phyloP scores from a whole-genome alignment of 352 stramenopile genomes.

The Thalassiosira hispida region DNA sequence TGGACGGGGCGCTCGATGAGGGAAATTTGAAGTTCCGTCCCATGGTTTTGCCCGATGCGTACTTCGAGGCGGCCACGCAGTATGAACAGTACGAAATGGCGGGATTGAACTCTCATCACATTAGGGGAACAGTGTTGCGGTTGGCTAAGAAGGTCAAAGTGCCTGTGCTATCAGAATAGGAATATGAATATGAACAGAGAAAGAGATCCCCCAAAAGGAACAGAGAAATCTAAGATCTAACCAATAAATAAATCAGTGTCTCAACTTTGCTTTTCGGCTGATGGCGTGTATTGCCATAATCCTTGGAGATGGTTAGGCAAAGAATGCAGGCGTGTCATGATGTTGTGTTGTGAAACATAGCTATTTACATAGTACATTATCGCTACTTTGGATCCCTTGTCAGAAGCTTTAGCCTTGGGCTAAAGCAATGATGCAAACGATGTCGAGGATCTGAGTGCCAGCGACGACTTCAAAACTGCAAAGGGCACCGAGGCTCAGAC shows the following conservation, averaged over 20 bases:
- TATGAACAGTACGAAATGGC: conserved; percentile 90
- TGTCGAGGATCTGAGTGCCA: not conserved
- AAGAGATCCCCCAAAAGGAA: too few species aligned
- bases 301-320: too few species aligned
- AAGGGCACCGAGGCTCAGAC: not conserved
- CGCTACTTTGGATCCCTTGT: too few species aligned
- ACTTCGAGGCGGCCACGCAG: conserved; percentile 89
- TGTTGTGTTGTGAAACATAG: too few species aligned
- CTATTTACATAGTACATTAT: too few species aligned
- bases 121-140: conserved; percentile 83
- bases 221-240: too few species aligned
- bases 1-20: conserved; percentile 86
- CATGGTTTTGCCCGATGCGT: conserved; percentile 89
- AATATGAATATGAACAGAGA: not conserved
- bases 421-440: not conserved
- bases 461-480: conserved; percentile 10
- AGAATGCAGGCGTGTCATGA: too few species aligned
- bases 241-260: too few species aligned
- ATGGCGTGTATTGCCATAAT: too few species aligned
- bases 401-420: not conserved
- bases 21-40: conserved; percentile 88
- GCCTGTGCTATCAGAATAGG: conserved; percentile 39
- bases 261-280: too few species aligned
- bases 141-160: conserved; percentile 54
- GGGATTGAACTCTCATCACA: conserved; percentile 87